These are phyloP conservation scores for Carex sylvatica DNA, from an alignment of 202 grass and related monocot species.

Conservation along the genomic window DNA sequence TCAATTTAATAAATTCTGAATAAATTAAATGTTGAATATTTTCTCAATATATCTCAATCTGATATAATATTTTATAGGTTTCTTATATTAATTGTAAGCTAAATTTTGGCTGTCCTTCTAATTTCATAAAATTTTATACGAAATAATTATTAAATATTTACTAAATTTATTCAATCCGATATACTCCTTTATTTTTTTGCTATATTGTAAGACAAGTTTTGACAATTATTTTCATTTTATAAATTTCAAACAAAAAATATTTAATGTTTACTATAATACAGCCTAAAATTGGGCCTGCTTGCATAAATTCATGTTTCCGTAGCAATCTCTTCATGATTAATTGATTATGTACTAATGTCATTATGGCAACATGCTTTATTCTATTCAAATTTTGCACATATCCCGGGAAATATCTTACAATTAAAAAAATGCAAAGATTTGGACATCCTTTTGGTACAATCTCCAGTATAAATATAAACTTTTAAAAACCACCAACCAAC, in stretches of 20 bases:
- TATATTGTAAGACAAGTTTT: no score
- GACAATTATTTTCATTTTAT: neutral
- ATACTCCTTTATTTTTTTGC: no score
- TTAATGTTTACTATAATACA: neutral
- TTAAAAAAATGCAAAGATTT: constrained; percentile 19
- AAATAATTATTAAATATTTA: no score
- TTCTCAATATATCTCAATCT: no score
- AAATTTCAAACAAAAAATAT: neutral
- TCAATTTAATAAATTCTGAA: no score
- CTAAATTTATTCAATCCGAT: no score
- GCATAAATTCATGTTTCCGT: neutral
- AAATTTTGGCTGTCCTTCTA: no score
- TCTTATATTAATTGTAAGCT: no score
- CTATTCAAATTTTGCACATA: constrained; percentile 29
- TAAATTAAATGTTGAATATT: no score
- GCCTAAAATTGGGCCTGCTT: neutral
- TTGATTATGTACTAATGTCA: constrained; percentile 26
- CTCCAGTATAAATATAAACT: constrained; percentile 24
- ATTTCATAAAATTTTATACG: no score
- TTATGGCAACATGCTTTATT: constrained; percentile 27
- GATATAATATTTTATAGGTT: no score
- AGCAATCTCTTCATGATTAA: neutral
- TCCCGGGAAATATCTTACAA: constrained; percentile 15
- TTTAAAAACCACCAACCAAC: constrained; percentile 29
- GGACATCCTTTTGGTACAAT: constrained; percentile 18